A percentile compares a stretch with the other conserved stretches of the same genome.
phyloP scores from a whole-genome alignment of 441 rosid species.

The Oxalis stricta region DNA sequence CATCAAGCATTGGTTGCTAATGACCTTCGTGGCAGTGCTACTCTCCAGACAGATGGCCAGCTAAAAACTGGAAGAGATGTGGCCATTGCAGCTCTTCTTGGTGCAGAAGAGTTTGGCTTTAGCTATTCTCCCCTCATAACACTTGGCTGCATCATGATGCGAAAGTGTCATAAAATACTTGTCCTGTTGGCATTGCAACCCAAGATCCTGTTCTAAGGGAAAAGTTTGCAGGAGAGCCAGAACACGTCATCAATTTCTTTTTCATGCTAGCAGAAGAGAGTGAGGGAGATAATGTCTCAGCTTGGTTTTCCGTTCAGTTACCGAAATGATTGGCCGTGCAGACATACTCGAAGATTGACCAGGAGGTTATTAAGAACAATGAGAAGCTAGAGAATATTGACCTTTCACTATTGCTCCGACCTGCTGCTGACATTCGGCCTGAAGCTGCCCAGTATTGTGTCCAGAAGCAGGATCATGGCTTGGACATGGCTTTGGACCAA shows the following conservation, averaged over 20 bases:
- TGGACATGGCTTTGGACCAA: slow-evolving; percentile 94
- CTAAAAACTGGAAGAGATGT: slow-evolving; percentile 99
- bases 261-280: slow-evolving; percentile 98
- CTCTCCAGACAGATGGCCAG: slow-evolving; percentile 99
- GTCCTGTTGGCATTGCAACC: slow-evolving; percentile 99
- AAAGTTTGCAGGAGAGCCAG: slow-evolving; percentile 99
- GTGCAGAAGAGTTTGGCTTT: slow-evolving; percentile 99
- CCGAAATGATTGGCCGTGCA: slow-evolving; percentile 95
- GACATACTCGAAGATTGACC: slow-evolving; percentile 98
- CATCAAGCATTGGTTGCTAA: slow-evolving; percentile 99
- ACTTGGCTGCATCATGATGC: slow-evolving; percentile 99
- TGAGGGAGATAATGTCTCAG: slow-evolving; percentile 91
- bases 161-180: slow-evolving; percentile 99
- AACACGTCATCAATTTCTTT: slow-evolving; percentile 96
- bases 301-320: slow-evolving; percentile 79
- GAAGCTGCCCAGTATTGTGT: slow-evolving; percentile 91
- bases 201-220: slow-evolving; percentile 98
- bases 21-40: slow-evolving; percentile 96
- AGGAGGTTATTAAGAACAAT: slow-evolving; percentile 60
- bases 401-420: slow-evolving; percentile 71
- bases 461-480: slow-evolving; percentile 92
- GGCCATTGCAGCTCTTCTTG: slow-evolving; percentile 96
- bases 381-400: slow-evolving; percentile 92
- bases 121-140: slow-evolving; percentile 99
- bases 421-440: slow-evolving; percentile 94